phyloP scores from a whole-genome alignment of 2,329 filamentous ascomycete species.

The Exserohilum rostratum region DNA sequence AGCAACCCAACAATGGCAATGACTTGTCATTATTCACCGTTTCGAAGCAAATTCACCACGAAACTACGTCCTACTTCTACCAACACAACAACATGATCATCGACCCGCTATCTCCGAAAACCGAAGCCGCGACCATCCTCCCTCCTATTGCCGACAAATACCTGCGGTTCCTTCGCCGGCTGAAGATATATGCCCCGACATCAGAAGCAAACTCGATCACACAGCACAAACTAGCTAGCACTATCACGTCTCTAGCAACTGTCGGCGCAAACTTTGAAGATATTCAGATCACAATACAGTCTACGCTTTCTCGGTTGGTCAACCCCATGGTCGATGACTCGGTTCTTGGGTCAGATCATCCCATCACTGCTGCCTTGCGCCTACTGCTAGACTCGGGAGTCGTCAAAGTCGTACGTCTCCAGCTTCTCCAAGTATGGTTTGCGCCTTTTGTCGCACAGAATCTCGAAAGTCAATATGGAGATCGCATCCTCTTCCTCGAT shows the following conservation, averaged over 20 bases:
- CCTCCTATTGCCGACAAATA: slow-evolving; percentile 26
- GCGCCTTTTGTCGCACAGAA: slow-evolving; percentile 13
- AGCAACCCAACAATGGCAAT: not conserved
- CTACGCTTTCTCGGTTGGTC: slow-evolving; percentile 17
- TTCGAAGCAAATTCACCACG: slow-evolving; percentile 23
- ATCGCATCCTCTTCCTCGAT: not conserved
- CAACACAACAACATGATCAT: slow-evolving; percentile 18
- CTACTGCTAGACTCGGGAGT: slow-evolving; percentile 14
- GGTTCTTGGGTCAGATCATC: slow-evolving; percentile 17
- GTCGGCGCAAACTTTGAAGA: slow-evolving; percentile 21
- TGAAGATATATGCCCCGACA: slow-evolving; percentile 11
- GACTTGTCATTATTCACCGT: slow-evolving; percentile 19
- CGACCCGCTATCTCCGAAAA: not conserved
- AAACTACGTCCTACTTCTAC: slow-evolving; percentile 33
- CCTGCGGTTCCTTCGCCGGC: slow-evolving; percentile 22
- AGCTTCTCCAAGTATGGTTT: slow-evolving; percentile 20
- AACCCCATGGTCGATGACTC: slow-evolving; percentile 27
- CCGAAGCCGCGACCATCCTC: slow-evolving; percentile 16
- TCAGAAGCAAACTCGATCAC: slow-evolving; percentile 2
- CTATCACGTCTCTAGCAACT: slow-evolving; percentile 14
- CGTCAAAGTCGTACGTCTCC: slow-evolving; percentile 11
- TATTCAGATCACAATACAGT: slow-evolving; percentile 15
- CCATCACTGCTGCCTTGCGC: slow-evolving; percentile 19
- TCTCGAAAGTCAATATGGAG: slow-evolving; percentile 9
- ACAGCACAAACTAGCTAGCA: slow-evolving; percentile 13